A percentile compares a stretch with the other conserved stretches of the same genome.
Conservation (phyloP, 192 early-diverging fungal species). For the Gamsiella multidivaricata region DNA sequence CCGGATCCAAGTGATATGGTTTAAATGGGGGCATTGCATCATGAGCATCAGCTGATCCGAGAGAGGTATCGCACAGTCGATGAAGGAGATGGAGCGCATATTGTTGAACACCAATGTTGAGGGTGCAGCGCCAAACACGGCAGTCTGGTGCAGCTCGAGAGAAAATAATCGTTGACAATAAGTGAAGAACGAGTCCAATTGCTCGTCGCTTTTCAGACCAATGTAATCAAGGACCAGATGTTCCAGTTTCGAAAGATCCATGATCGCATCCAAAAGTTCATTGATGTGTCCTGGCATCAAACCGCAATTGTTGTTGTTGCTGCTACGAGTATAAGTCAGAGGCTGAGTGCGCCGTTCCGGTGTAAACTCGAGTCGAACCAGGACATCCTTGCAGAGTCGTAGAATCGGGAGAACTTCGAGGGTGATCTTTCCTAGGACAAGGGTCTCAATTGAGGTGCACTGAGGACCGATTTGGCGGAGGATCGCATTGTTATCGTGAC, state of each 20-base stretch:
- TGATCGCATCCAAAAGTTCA: conserved; percentile 20
- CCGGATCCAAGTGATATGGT: conserved; percentile 31
- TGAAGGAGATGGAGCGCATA: conserved; percentile 8
- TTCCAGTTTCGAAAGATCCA: conserved; percentile 13
- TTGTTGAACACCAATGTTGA: neutral
- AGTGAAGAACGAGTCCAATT: conserved; percentile 5
- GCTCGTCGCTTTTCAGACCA: neutral
- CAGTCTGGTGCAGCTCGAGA: conserved; percentile 27
- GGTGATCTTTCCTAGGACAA: conserved; percentile 31
- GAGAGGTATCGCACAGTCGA: conserved; percentile 9
- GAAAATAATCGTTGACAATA: conserved; percentile 24
- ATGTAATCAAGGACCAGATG: conserved; percentile 33
- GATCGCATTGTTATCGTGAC: conserved; percentile 20
- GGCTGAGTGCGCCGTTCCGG: neutral
- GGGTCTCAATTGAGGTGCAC: conserved; percentile 23
- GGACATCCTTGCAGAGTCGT: conserved; percentile 14
- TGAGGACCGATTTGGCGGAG: conserved; percentile 12
- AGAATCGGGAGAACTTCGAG: conserved; percentile 29
- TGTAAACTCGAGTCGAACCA: conserved; percentile 20
- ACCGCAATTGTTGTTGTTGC: neutral
- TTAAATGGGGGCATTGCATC: conserved; percentile 10
- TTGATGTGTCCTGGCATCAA: neutral
- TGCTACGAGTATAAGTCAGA: too few relatives aligned
- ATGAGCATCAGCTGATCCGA: conserved; percentile 9
- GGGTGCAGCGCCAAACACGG: conserved; percentile 6